These are phyloP conservation scores for Gaeumannomyces sp. DNA, from an alignment of 2,329 filamentous ascomycete species.

Conservation along the genomic window DNA sequence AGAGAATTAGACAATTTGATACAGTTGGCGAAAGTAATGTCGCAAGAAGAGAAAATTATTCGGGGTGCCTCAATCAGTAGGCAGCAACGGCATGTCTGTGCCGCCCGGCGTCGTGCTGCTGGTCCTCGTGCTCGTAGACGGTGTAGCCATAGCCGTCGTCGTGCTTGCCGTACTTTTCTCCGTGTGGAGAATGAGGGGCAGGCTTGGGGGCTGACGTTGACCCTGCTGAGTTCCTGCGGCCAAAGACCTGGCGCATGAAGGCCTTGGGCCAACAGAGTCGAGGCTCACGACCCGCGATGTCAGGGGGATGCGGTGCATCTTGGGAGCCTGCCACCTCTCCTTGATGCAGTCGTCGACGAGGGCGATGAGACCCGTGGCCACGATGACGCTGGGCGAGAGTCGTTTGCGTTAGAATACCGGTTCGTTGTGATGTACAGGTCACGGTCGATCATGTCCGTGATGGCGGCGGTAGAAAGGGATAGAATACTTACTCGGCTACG, in stretches of 20 bases:
- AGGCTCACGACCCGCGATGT: slow-evolving; percentile 26
- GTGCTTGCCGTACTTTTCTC: background rate
- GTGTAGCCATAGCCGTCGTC: background rate
- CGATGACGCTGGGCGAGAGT: slow-evolving; percentile 58
- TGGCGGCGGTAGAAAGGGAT: slow-evolving; percentile 2
- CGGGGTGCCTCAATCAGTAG: background rate
- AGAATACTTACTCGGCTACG: slow-evolving; percentile 68
- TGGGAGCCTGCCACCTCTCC: slow-evolving; percentile 58
- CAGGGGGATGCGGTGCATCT: slow-evolving; percentile 31
- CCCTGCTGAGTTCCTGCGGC: slow-evolving; percentile 19
- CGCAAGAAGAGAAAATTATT: background rate
- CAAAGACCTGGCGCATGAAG: slow-evolving; percentile 29
- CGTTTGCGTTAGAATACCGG: background rate
- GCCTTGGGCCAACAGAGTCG: slow-evolving; percentile 29
- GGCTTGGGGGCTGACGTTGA: slow-evolving; percentile 10
- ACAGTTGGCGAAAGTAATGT: background rate
- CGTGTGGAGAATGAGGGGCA: background rate
- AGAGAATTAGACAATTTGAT: background rate
- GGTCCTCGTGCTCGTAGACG: slow-evolving; percentile 12
- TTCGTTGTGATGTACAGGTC: slow-evolving; percentile 21
- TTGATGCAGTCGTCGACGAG: slow-evolving; percentile 91
- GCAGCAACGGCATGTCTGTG: background rate
- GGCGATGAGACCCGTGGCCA: slow-evolving; percentile 82
- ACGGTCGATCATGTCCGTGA: background rate
- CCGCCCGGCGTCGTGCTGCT: slow-evolving; percentile 10